These are phyloP conservation scores for Anthracocystis walkeri DNA, from an alignment of 1,284 basidiomycete species.

Conservation along the genomic window DNA sequence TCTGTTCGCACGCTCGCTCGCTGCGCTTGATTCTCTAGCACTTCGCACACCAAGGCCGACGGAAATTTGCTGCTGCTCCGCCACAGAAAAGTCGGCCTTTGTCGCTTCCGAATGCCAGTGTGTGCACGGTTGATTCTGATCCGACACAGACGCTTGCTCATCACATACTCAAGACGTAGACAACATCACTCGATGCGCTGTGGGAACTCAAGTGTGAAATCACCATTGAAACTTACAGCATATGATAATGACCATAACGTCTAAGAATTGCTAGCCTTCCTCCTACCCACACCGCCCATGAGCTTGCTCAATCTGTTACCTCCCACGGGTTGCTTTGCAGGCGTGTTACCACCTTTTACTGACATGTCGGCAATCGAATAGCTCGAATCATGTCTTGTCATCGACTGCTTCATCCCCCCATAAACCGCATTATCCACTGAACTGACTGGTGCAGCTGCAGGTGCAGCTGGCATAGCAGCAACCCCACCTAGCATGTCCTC, in stretches of 20 bases:
- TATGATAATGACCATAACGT: no score
- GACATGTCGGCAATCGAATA: constrained; percentile 26
- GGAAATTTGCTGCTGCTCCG: no score
- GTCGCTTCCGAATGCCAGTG: no score
- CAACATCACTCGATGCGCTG: no score
- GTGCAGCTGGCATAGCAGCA: constrained; percentile 32
- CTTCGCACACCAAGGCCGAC: no score
- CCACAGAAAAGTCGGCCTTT: no score
- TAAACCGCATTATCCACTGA: constrained; percentile 2
- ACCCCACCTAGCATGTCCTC: constrained; percentile 44
- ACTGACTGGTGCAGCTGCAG: constrained; percentile 15
- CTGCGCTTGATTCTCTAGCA: no score
- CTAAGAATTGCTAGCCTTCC: constrained; percentile 29
- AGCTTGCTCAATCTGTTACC: constrained; percentile 44
- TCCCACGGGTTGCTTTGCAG: constrained; percentile 17
- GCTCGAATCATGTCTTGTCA: constrained; percentile 25
- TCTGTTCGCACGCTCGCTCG: no score
- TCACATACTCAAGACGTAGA: no score
- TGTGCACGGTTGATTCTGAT: no score
- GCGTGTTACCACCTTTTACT: constrained; percentile 15
- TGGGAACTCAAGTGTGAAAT: no score
- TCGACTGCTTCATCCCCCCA: constrained; percentile 11
- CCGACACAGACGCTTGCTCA: no score
- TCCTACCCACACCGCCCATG: constrained; percentile 36
- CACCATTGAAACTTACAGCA: constrained; percentile 78